Evolutionary conservation across 202 grass and related monocot species (phyloP), one percentile per base, ranked within the genome.

Genomic region (Panicum virgatum): DNA sequence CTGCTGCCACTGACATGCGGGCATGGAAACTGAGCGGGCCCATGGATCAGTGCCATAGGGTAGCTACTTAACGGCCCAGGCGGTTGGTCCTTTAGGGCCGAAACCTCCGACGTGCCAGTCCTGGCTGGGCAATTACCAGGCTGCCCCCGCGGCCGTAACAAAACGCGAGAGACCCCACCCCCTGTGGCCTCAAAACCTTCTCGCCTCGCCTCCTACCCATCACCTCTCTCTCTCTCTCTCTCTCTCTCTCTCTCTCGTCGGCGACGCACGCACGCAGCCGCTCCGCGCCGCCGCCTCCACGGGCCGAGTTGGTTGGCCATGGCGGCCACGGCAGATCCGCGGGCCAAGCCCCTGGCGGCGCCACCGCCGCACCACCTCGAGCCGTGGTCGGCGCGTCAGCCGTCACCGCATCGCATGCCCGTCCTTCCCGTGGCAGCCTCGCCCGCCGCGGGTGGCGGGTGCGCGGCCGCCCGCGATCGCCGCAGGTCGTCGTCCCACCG

Each of bases 261-360:
- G 22, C 9, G 29, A 36, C 51, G 68, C 67, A 2, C 66, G 57
- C 67, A 16, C 52, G 43, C 43, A 42, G 18, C 37, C n/a, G n/a
- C n/a, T n/a, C n/a, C n/a, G n/a, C 38, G 3, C 12, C 25, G 32
- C 14, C 7, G 18, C 13, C 13, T 0, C 18, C 27, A 2, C 20
- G 7, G 7, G 9, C 1, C 3, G 3, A 18, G 12, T 12, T 0
- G 36, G 3, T 12, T 26, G 5, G n/a, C n/a, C n/a, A n/a, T n/a
- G n/a, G n/a, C n/a, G n/a, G n/a, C 91, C 20, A 80, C 85, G 27
- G 91, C 78, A 59, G 91, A 93, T 93, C 91, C 85, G 59, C 78
- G 74, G 37, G 91, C 82, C 7, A 93, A 88, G 48, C 82, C 91
- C 12, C 66, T 74, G 19, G 25, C 44, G 40, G 62, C 85, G 79